A percentile compares a stretch with the other conserved stretches of the same genome.
These are phyloP conservation scores for Coriaria nepalensis DNA, from an alignment of 306 rosid species.

Conservation along the genomic window DNA sequence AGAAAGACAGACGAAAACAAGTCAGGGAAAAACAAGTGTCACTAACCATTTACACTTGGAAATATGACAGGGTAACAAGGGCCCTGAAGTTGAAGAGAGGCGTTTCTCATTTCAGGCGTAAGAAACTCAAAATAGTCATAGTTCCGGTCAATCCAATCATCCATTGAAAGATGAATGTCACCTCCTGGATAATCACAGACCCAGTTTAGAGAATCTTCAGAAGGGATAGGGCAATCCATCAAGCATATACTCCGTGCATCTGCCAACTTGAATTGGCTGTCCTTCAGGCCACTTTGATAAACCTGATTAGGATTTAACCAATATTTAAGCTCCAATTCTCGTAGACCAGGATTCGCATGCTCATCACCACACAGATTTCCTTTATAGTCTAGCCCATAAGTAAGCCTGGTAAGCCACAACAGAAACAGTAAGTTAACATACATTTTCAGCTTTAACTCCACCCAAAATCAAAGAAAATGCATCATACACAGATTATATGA, in stretches of 20 bases:
- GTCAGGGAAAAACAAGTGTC: not conserved
- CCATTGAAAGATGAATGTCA: constrained; percentile 49
- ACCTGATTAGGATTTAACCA: constrained; percentile 95
- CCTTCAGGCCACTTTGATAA: constrained; percentile 76
- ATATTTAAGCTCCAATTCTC: constrained; percentile 61
- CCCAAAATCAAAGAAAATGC: too few species aligned
- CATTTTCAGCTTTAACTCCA: not conserved
- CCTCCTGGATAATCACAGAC: constrained; percentile 96
- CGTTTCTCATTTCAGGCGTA: constrained; percentile 82
- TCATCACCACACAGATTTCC: constrained; percentile 89
- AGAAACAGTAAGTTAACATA: not conserved
- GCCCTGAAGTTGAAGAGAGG: constrained; percentile 92
- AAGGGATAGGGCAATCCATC: constrained; percentile 66
- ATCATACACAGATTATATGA: too few species aligned
- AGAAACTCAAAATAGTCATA: constrained; percentile 86
- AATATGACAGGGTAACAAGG: constrained; percentile 97
- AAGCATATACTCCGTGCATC: constrained; percentile 83
- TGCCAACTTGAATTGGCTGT: constrained; percentile 43
- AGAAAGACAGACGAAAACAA: not conserved
- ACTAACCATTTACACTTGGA: constrained; percentile 87
- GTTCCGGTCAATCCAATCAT: constrained; percentile 62
- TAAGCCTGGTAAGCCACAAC: constrained; percentile 49
- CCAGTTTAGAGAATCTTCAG: constrained; percentile 76
- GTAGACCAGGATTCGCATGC: constrained; percentile 67
- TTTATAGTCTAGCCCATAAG: constrained; percentile 87